Base-by-base conservation (phyloP, 2,329 filamentous ascomycete genomes). In the Pseudogymnoascus sp. region DNA sequence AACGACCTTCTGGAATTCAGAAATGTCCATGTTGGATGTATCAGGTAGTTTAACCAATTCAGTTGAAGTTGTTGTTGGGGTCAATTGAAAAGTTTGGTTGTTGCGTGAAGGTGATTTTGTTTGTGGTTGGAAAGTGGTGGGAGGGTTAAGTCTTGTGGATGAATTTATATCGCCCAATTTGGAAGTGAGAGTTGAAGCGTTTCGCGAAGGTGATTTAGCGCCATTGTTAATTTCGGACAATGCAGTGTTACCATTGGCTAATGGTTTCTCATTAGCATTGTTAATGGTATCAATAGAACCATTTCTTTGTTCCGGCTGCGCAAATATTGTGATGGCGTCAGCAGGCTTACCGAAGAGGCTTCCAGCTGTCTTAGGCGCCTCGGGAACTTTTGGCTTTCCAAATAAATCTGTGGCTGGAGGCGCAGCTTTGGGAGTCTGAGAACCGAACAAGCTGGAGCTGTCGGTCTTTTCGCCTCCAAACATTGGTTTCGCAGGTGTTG, bases 231-330 rank as follows among this genome's bases (percentile, higher is more conserved):
- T 53, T 31, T 53, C 46, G 14, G 46, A 53, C 46, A 53, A 53
- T 31, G 46, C 46, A 19, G 46, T 53, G 8, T 53, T 31, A 53
- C 46, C 46, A 53, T 53, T 53, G 7, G 46, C 46, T 53, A 53
- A 53, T 53, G 46, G 46, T 53, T 53, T 53, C 46, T 53, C 46
- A 53, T 53, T 53, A 53, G 46, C 46, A 53, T 53, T 53, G 46
- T 53, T 26, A 31, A 53, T 53, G 14, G 46, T 6, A 53, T 53
- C n/a, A 53, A 31, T 16, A 53, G 26, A 31, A 53, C 46, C 46
- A 31, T 53, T 53, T 31, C 14, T 53, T 53, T 53, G 46, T 31
- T 53, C 46, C 46, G 46, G 46, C 8, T 19, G 46, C 46, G 26
- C 16, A 19, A 53, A 53, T 16, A 53, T 53, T 53, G 8, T 53